phyloP scores from a whole-genome alignment of 1,284 basidiomycete species.

The Psilocybe mexicana region DNA sequence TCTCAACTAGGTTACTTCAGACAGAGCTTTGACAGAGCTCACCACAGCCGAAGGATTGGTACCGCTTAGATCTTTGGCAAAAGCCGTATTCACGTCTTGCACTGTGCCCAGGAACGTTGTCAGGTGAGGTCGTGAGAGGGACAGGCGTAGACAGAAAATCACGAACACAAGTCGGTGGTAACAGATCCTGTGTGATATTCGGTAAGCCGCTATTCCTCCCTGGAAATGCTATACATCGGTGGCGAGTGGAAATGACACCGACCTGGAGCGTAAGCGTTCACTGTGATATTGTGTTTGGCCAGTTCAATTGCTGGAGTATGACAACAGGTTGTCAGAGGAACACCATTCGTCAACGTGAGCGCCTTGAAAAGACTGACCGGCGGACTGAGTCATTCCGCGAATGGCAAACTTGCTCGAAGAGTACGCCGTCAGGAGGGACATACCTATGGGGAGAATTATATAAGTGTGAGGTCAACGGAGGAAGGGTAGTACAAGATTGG shows the following conservation, averaged over 20 bases:
- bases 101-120: background rate
- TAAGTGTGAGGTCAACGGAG: too few species aligned
- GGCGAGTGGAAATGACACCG: conserved; percentile 9
- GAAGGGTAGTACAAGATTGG: background rate
- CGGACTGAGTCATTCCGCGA: conserved; percentile 29
- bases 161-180: conserved; percentile 12
- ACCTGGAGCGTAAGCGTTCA: conserved; percentile 54
- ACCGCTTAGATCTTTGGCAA: background rate
- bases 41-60: background rate
- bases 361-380: conserved; percentile 19
- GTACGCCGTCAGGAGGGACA: conserved; percentile 19
- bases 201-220: conserved; percentile 15
- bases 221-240: too few species aligned
- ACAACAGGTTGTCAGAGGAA: conserved; percentile 24
- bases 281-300: conserved; percentile 44
- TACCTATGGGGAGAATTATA: conserved; percentile 7
- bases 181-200: conserved; percentile 9
- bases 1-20: background rate
- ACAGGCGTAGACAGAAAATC: background rate
- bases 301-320: conserved; percentile 34
- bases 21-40: background rate
- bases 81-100: background rate
- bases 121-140: background rate
- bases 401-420: conserved; percentile 30
- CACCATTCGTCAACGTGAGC: conserved; percentile 1